These are phyloP conservation scores for Lachancea dasiensis DNA, from an alignment of 805 yeast species.

Conservation along the genomic window DNA sequence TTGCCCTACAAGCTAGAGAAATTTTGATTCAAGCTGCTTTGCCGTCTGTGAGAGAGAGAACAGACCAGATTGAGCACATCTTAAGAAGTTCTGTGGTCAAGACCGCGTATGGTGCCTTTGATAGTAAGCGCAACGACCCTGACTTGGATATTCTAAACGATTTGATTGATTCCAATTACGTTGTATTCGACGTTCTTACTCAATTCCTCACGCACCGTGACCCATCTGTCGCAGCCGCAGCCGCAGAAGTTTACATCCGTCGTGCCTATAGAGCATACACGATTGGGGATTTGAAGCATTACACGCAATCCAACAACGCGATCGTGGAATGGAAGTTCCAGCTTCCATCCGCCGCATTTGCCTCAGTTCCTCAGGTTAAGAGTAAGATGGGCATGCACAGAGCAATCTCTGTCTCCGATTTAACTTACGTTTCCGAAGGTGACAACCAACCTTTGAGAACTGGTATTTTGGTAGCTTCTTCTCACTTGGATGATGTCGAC, in stretches of 20 bases:
- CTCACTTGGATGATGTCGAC: constrained; percentile 85
- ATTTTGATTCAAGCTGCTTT: constrained; percentile 92
- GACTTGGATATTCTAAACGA: constrained; percentile 75
- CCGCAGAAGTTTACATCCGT: constrained; percentile 93
- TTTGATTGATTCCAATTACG: constrained; percentile 92
- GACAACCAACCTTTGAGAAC: constrained; percentile 63
- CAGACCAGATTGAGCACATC: constrained; percentile 96
- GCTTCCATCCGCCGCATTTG: constrained; percentile 76
- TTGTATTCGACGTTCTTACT: constrained; percentile 91
- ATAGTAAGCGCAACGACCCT: constrained; percentile 72
- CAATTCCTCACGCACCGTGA: constrained; percentile 83
- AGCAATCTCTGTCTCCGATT: constrained; percentile 89
- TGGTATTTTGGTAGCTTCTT: constrained; percentile 76
- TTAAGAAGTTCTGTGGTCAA: constrained; percentile 86
- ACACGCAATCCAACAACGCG: constrained; percentile 50
- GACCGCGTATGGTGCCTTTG: constrained; percentile 81
- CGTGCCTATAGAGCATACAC: constrained; percentile 97
- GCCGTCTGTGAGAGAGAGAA: constrained; percentile 93
- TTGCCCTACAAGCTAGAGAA: constrained; percentile 92
- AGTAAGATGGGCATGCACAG: constrained; percentile 57
- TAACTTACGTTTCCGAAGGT: constrained; percentile 77
- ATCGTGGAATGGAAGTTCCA: constrained; percentile 85
- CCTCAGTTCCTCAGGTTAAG: constrained; percentile 52
- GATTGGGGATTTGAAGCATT: constrained; percentile 67
- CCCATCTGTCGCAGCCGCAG: constrained; percentile 88